Conservation (phyloP, 805 yeast species). For the Debaryomyces tyrocola region DNA sequence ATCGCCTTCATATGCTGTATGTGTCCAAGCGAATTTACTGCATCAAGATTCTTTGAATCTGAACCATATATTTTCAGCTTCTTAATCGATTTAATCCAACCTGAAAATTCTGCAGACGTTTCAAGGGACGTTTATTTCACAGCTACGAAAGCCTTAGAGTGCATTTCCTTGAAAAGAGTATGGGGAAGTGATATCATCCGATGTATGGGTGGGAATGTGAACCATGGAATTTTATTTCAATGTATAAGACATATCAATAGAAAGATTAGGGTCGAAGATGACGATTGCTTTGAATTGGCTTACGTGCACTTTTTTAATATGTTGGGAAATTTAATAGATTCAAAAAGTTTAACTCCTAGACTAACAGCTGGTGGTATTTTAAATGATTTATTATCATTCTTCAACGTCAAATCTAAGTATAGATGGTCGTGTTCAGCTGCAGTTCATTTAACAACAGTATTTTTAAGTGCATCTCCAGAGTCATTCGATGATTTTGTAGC, state of each 20-base stretch:
- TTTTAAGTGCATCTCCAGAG: constrained; percentile 45
- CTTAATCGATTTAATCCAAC: constrained; percentile 69
- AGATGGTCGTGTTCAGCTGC: constrained; percentile 65
- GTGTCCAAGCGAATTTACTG: constrained; percentile 56
- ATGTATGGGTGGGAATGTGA: constrained; percentile 80
- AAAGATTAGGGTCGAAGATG: constrained; percentile 41
- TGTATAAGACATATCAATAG: constrained; percentile 64
- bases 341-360: constrained; percentile 53
- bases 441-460: constrained; percentile 52
- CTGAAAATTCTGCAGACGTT: constrained; percentile 50
- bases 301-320: constrained; percentile 60
- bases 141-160: constrained; percentile 67
- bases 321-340: constrained; percentile 59
- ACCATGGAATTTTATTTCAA: constrained; percentile 80
- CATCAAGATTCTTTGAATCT: constrained; percentile 65
- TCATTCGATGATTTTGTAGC: constrained; percentile 63
- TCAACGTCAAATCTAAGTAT: constrained; percentile 50
- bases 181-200: constrained; percentile 79
- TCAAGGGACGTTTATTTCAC: constrained; percentile 55
- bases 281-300: constrained; percentile 30
- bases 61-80: constrained; percentile 70
- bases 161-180: constrained; percentile 62
- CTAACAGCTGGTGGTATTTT: constrained; percentile 76
- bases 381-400: constrained; percentile 60
- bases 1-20: constrained; percentile 63